Percentiles rank a stretch among this genome's conserved stretches.
These are phyloP conservation scores for Diaporthe citriasiana DNA, from an alignment of 2,329 filamentous ascomycete species.

Conservation along the genomic window DNA sequence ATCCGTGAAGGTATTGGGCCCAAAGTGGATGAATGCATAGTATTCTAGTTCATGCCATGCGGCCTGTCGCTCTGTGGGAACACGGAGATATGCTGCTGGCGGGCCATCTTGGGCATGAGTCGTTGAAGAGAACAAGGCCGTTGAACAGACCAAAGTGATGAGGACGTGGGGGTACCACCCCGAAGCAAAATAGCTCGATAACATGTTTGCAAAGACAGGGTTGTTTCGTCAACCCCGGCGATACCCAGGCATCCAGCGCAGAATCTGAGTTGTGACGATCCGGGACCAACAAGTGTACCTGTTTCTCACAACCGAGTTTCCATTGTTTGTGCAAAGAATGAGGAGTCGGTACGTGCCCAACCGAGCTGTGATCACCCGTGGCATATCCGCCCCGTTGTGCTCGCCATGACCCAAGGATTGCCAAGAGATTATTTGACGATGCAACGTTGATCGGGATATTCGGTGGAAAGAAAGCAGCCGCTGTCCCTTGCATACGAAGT, in stretches of 20 bases:
- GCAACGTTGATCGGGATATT: not conserved
- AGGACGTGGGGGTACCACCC: not conserved
- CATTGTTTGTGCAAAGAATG: not conserved
- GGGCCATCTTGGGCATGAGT: conserved; percentile 33
- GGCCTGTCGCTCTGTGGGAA: conserved; percentile 46
- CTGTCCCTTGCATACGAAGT: too few relatives aligned
- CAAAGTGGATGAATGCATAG: conserved; percentile 51
- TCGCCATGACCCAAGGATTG: not conserved
- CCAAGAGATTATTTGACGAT: conserved; percentile 20
- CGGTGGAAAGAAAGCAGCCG: conserved; percentile 12
- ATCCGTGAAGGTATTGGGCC: conserved; percentile 50
- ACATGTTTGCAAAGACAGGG: not conserved
- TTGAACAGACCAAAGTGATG: not conserved
- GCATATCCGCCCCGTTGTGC: not conserved
- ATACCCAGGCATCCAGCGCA: not conserved
- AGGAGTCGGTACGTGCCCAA: conserved; percentile 9
- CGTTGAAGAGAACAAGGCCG: not conserved
- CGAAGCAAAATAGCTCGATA: not conserved
- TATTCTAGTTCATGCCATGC: conserved; percentile 49
- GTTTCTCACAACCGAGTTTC: not conserved
- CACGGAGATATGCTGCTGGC: conserved; percentile 45
- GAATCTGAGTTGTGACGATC: not conserved
- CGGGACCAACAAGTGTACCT: not conserved
- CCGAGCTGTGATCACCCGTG: not conserved
- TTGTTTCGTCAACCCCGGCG: not conserved